Percentiles rank a stretch among this genome's conserved stretches.
These are phyloP conservation scores for Fusarium buxicola DNA, from an alignment of 2,329 filamentous ascomycete species.

Conservation along the genomic window DNA sequence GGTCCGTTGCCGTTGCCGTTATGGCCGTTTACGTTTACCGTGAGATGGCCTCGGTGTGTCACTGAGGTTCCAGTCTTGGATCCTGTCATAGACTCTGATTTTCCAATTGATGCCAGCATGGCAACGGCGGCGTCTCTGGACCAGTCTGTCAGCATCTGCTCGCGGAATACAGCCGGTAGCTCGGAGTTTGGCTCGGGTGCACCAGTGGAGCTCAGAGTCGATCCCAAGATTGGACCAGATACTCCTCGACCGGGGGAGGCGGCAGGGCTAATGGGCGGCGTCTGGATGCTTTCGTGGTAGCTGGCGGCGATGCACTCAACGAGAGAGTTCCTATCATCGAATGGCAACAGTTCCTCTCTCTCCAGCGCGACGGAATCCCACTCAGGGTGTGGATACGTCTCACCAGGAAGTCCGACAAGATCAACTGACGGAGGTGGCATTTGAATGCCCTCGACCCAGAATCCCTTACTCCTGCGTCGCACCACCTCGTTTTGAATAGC, in stretches of 20 bases:
- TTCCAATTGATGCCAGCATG: slow-evolving; percentile 74
- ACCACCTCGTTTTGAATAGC: slow-evolving; percentile 81
- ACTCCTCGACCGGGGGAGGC: slow-evolving; percentile 75
- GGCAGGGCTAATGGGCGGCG: slow-evolving; percentile 76
- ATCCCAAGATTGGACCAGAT: slow-evolving; percentile 70
- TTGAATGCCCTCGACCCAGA: slow-evolving; percentile 82
- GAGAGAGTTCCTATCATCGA: slow-evolving; percentile 77
- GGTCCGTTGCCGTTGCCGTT: slow-evolving; percentile 54
- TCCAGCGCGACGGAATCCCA: slow-evolving; percentile 67
- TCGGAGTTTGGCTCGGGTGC: slow-evolving; percentile 59
- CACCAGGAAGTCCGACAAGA: slow-evolving; percentile 67
- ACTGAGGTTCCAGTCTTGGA: slow-evolving; percentile 74
- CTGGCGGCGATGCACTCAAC: slow-evolving; percentile 79
- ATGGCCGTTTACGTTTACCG: slow-evolving; percentile 62
- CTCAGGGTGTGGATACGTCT: slow-evolving; percentile 56
- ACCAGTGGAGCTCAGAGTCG: slow-evolving; percentile 55
- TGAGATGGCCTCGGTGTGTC: slow-evolving; percentile 65
- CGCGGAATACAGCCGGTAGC: slow-evolving; percentile 74
- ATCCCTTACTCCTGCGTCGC: slow-evolving; percentile 76
- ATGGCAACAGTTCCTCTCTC: slow-evolving; percentile 75
- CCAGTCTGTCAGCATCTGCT: slow-evolving; percentile 85
- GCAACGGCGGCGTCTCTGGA: slow-evolving; percentile 78
- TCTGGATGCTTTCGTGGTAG: slow-evolving; percentile 72
- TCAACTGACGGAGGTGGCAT: slow-evolving; percentile 76
- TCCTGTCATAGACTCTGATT: slow-evolving; percentile 79